phyloP scores from a whole-genome alignment of 331 rosid genomes.

The Malus hybrid region DNA sequence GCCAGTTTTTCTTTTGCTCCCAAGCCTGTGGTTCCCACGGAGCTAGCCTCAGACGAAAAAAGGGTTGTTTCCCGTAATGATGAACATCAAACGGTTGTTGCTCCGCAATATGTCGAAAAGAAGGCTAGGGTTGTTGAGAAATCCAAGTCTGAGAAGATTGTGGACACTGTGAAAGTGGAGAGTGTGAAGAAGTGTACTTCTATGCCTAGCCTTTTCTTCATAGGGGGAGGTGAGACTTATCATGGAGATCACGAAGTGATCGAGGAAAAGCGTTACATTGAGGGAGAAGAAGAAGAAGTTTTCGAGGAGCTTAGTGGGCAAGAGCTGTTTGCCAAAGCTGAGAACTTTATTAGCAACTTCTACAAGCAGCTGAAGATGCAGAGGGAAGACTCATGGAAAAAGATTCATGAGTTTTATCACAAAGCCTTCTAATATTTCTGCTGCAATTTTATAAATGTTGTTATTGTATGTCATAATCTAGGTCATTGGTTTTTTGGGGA shows the following conservation, averaged over 20 bases:
- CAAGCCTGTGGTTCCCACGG: not conserved
- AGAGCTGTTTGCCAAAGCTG: slow-evolving; percentile 68
- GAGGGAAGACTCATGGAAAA: slow-evolving; percentile 61
- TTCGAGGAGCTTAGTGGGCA: slow-evolving; percentile 38
- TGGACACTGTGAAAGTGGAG: slow-evolving; percentile 10
- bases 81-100: not conserved
- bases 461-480: not conserved
- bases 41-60: not conserved
- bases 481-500: slow-evolving; percentile 8
- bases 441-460: not conserved
- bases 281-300: slow-evolving; percentile 32
- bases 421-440: slow-evolving; percentile 19
- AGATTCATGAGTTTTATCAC: slow-evolving; percentile 38
- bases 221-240: slow-evolving; percentile 39
- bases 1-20: not conserved
- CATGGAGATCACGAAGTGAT: slow-evolving; percentile 14
- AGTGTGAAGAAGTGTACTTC: slow-evolving; percentile 45
- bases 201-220: slow-evolving; percentile 52
- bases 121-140: slow-evolving; percentile 20
- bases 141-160: slow-evolving; percentile 26
- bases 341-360: slow-evolving; percentile 67
- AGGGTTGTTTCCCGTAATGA: not conserved
- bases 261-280: slow-evolving; percentile 18
- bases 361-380: slow-evolving; percentile 75
- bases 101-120: slow-evolving; percentile 10